Conservation (phyloP, 176 grass and related monocot species). For the Triticum monococcum region DNA sequence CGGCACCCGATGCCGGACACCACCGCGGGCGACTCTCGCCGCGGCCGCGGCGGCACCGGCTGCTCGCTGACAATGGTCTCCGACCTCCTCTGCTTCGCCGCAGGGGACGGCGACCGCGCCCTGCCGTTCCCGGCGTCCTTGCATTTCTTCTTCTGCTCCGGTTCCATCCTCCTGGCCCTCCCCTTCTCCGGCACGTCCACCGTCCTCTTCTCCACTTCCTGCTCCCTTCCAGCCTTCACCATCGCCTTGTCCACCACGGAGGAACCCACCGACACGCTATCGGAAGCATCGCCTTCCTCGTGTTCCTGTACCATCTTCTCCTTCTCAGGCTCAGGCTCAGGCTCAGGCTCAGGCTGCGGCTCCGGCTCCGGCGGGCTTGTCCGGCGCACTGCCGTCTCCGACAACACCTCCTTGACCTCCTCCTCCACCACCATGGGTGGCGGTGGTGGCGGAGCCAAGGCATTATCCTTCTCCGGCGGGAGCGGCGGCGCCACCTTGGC, state of each 20-base stretch:
- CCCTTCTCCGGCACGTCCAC: background rate
- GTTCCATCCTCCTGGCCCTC: background rate
- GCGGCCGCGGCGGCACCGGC: background rate
- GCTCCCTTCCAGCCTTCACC: background rate
- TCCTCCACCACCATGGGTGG: conserved; percentile 34
- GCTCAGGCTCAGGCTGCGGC: conserved; percentile 7
- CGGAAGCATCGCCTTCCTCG: conserved; percentile 14
- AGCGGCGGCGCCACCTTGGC: background rate
- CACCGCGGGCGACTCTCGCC: conserved; percentile 39
- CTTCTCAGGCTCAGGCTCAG: conserved; percentile 9
- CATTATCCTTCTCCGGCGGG: conserved; percentile 6
- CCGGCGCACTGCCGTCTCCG: conserved; percentile 36
- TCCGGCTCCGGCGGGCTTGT: conserved; percentile 2
- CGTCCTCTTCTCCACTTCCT: conserved; percentile 17
- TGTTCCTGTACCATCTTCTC: background rate
- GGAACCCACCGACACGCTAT: conserved; percentile 17
- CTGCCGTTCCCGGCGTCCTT: background rate
- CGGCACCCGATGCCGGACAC: conserved; percentile 53
- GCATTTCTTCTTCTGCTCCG: conserved; percentile 20
- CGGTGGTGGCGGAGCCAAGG: conserved; percentile 7
- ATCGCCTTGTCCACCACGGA: background rate
- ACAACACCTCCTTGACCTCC: conserved; percentile 65
- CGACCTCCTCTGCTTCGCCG: conserved; percentile 19
- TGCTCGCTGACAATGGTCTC: background rate
- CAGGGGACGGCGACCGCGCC: conserved; percentile 40